phyloP scores from a whole-genome alignment of 352 stramenopile genomes.

The Phytophthora pinifolia region DNA sequence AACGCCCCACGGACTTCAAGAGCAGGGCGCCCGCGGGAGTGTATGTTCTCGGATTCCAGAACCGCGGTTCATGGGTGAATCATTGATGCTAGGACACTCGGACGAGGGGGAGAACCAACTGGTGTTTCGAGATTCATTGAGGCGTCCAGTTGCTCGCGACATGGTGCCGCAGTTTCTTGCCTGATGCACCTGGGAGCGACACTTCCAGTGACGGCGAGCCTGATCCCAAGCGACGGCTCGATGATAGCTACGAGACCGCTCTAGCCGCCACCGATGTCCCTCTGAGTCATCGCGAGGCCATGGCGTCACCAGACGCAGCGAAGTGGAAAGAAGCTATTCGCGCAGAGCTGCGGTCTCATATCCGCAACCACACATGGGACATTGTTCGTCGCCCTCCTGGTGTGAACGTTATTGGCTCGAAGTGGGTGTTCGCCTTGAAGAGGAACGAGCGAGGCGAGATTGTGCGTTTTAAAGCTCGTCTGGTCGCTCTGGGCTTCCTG shows the following conservation, averaged over 20 bases:
- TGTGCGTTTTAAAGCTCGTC: constrained; percentile 28
- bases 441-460: constrained; percentile 14
- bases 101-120: neutral
- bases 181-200: neutral
- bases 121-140: neutral
- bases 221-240: neutral
- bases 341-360: constrained; percentile 2
- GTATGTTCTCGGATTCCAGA: too few relatives aligned
- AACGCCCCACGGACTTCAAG: too few relatives aligned
- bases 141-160: neutral
- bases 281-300: constrained; percentile 5
- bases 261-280: constrained; percentile 1
- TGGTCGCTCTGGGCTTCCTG: constrained; percentile 25
- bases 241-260: constrained; percentile 5
- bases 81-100: neutral
- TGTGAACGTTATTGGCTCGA: constrained; percentile 9
- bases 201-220: constrained; percentile 1
- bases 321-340: constrained; percentile 11
- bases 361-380: constrained; percentile 21
- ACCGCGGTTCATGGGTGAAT: too few relatives aligned
- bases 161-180: constrained; percentile 1
- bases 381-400: constrained; percentile 2
- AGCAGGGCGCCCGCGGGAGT: too few relatives aligned
- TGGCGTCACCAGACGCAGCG: neutral
- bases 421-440: constrained; percentile 26